These are phyloP conservation scores for Coemansia sp. DNA, from an alignment of 192 early-diverging fungal species.

Conservation along the genomic window DNA sequence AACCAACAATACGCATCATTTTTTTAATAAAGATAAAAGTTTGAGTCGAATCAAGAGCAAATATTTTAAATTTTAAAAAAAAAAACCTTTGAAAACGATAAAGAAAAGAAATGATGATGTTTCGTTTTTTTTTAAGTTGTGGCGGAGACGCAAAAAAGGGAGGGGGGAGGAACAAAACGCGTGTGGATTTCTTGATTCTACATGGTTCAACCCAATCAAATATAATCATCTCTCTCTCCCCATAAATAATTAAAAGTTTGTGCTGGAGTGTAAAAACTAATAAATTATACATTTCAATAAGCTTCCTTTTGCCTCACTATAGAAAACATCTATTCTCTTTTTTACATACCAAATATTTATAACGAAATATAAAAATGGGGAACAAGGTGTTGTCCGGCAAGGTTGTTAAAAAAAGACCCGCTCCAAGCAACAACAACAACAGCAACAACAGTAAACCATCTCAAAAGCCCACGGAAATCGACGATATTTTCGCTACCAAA, in stretches of 20 bases:
- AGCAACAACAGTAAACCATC: constrained; percentile 4
- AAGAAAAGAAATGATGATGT: no score
- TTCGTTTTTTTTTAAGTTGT: no score
- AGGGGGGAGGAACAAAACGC: neutral
- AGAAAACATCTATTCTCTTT: neutral
- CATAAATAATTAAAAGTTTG: no score
- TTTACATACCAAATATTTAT: neutral
- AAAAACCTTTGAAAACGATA: no score
- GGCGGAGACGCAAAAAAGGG: no score
- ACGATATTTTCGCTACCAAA: constrained; percentile 36
- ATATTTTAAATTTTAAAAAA: no score
- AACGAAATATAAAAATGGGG: constrained; percentile 1
- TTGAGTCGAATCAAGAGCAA: no score
- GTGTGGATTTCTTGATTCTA: neutral
- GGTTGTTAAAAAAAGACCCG: neutral
- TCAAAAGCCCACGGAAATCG: no score
- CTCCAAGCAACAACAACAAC: neutral
- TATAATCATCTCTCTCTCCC: neutral
- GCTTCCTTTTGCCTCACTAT: neutral
- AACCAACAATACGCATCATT: constrained; percentile 15
- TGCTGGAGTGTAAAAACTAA: neutral
- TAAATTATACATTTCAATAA: neutral
- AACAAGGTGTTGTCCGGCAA: constrained; percentile 21
- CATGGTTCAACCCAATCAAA: neutral
- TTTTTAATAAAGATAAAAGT: neutral